These are phyloP conservation scores for Euphrasia arctica DNA, from an alignment of 305 asterid genomes.

Conservation along the genomic window DNA sequence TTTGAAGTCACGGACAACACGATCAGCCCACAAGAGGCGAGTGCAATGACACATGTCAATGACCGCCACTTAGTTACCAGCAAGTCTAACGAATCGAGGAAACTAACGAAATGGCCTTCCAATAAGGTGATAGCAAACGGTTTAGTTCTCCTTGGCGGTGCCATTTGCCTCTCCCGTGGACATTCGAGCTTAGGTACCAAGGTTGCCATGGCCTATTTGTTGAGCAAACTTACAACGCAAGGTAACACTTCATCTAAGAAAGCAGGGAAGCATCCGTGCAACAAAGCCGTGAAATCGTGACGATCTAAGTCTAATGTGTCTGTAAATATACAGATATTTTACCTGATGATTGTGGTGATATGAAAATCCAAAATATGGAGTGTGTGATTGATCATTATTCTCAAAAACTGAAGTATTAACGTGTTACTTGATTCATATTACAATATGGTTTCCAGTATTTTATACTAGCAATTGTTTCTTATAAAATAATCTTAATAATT, in stretches of 20 bases:
- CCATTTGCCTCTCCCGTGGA: slow-evolving; percentile 66
- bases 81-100: slow-evolving; percentile 36
- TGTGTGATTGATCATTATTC: too few relatives aligned
- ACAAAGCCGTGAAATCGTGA: neutral
- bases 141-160: slow-evolving; percentile 69
- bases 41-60: slow-evolving; percentile 6
- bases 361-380: neutral
- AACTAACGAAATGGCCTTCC: slow-evolving; percentile 44
- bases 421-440: too few relatives aligned
- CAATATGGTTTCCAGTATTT: too few relatives aligned
- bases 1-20: slow-evolving; percentile 37
- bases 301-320: neutral
- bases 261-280: slow-evolving; percentile 1
- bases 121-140: slow-evolving; percentile 54
- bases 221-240: slow-evolving; percentile 61
- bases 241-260: slow-evolving; percentile 31
- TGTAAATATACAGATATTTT: neutral
- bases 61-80: slow-evolving; percentile 21
- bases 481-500: too few relatives aligned
- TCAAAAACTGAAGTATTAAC: too few relatives aligned
- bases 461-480: too few relatives aligned
- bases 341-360: neutral
- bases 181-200: slow-evolving; percentile 75
- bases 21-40: slow-evolving; percentile 33
- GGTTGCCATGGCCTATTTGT: slow-evolving; percentile 78